Percentiles rank a stretch among this genome's conserved stretches.
phyloP scores from a whole-genome alignment of 2,329 filamentous ascomycete species.

The Myriosclerotinia curreyana region DNA sequence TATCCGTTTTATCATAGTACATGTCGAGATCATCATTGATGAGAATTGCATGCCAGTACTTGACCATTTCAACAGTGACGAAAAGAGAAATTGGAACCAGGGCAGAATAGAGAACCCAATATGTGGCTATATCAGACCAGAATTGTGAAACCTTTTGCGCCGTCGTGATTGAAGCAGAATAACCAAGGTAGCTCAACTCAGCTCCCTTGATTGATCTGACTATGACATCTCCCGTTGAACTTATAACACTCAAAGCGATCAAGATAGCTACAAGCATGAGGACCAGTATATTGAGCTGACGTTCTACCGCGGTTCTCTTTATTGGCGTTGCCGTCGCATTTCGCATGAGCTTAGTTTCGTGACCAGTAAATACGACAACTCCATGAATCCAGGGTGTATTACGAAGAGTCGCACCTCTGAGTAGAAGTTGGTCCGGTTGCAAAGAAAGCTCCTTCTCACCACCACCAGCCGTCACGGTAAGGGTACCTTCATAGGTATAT shows the following conservation, averaged over 20 bases:
- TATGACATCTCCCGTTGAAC: conserved; percentile 86
- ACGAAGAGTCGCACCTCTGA: conserved; percentile 87
- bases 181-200: conserved; percentile 69
- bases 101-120: conserved; percentile 97
- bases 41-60: conserved; percentile 95
- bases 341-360: conserved; percentile 98
- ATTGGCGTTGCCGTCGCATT: conserved; percentile 97
- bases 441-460: conserved; percentile 90
- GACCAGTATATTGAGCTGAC: conserved; percentile 90
- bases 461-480: conserved; percentile 86
- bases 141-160: conserved; percentile 68
- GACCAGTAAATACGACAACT: conserved; percentile 92
- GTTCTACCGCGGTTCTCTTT: conserved; percentile 94
- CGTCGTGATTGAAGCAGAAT: conserved; percentile 57
- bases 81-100: conserved; percentile 97
- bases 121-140: conserved; percentile 91
- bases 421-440: conserved; percentile 85
- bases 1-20: conserved; percentile 94
- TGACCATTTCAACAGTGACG: conserved; percentile 95
- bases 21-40: conserved; percentile 98
- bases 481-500: conserved; percentile 95
- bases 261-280: conserved; percentile 84
- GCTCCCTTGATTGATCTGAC: conserved; percentile 62
- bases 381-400: conserved; percentile 98
- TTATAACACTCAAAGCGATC: conserved; percentile 79